These are phyloP conservation scores for Paramecium pentaurelia DNA, from an alignment of 73 alveolate genomes.

Conservation along the genomic window DNA sequence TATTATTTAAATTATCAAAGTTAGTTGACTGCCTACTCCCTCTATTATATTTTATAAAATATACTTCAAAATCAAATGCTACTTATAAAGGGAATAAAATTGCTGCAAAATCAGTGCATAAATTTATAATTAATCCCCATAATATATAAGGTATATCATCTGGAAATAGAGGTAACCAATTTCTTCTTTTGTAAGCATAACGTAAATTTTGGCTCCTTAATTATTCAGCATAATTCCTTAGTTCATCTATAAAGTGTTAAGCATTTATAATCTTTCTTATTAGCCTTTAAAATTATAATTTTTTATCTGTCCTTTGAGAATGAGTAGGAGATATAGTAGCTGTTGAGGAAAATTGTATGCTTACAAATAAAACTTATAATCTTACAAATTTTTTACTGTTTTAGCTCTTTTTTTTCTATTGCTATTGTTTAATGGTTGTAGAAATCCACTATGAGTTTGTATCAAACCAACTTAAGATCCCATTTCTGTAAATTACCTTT, in stretches of 20 bases:
- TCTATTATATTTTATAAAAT: neutral
- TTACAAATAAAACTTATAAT: neutral
- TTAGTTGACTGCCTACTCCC: neutral
- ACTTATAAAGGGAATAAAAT: neutral
- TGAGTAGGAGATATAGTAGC: neutral
- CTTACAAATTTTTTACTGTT: neutral
- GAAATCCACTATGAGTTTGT: neutral
- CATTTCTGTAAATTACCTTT: neutral
- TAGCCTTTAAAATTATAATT: neutral
- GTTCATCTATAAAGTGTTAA: neutral
- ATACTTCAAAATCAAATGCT: constrained; percentile 25
- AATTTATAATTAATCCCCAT: neutral
- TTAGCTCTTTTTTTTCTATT: neutral
- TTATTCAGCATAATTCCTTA: neutral
- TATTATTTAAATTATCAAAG: neutral
- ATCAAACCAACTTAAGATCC: neutral
- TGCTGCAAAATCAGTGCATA: neutral
- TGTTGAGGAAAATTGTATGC: neutral
- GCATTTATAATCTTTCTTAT: neutral
- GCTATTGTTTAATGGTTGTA: neutral
- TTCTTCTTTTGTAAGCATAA: neutral
- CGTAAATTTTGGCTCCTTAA: neutral
- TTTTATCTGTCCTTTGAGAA: neutral
- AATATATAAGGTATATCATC: neutral
- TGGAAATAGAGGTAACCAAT: neutral